Evolutionary conservation across 2,329 filamentous ascomycete species (phyloP).

Genomic region (Fulvia fulva): DNA sequence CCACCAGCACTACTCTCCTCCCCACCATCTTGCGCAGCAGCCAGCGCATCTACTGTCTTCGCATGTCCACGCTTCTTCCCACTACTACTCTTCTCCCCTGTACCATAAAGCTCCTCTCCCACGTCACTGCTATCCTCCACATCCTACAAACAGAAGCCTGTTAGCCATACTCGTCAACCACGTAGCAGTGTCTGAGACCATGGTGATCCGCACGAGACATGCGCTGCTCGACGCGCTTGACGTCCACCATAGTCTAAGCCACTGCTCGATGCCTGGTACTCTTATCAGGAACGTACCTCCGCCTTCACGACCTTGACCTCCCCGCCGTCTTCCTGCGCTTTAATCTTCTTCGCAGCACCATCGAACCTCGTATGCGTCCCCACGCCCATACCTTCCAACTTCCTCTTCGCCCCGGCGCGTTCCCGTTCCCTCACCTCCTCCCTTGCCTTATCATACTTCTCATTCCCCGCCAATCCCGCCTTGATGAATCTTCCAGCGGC

Average conservation of each 20-base stretch:
- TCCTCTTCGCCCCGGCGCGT: slow-evolving; percentile 34
- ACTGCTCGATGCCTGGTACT: no score
- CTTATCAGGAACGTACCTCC: no score
- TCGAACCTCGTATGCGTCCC: slow-evolving; percentile 35
- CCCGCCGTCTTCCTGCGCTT: slow-evolving; percentile 24
- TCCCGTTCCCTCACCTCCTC: slow-evolving; percentile 37
- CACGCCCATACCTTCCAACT: slow-evolving; percentile 32
- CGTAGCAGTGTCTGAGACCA: no score
- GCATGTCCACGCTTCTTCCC: not conserved
- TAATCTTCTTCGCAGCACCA: slow-evolving; percentile 32
- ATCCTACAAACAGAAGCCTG: no score
- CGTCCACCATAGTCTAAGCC: no score
- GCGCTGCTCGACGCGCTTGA: no score
- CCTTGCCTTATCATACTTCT: slow-evolving; percentile 41
- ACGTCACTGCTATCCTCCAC: slow-evolving; percentile 9
- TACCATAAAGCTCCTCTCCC: not conserved
- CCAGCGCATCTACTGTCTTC: not conserved
- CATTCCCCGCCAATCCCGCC: slow-evolving; percentile 62
- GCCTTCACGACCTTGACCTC: slow-evolving; percentile 13
- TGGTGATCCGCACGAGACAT: no score
- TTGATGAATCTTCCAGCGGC: slow-evolving; percentile 80
- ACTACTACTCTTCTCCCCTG: not conserved
- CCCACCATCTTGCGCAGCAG: not conserved
- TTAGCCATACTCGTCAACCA: no score
- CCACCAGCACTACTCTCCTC: not conserved